Conservation (phyloP, 345 rosid species). For the Murraya paniculata region DNA sequence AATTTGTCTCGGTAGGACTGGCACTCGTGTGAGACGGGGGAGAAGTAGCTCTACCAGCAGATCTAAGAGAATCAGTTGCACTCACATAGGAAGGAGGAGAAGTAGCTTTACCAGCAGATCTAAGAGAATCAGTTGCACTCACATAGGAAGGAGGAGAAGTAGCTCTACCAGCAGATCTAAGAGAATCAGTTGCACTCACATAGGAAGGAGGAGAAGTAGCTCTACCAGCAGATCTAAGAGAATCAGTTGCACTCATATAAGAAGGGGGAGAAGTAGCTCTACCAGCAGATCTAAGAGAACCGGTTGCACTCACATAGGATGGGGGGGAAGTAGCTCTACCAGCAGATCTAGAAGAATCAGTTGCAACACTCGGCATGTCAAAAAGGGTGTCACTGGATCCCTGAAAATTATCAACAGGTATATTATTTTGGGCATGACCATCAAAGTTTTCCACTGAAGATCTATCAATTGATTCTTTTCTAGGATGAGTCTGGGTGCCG, state of each 20-base stretch:
- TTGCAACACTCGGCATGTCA: conserved; percentile 37
- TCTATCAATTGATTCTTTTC: conserved; percentile 40
- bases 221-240: not conserved
- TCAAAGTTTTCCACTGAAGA: conserved; percentile 35
- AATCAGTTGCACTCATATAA: conserved; percentile 25
- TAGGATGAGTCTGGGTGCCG: conserved; percentile 35
- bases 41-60: conserved; percentile 19
- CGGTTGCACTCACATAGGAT: not conserved
- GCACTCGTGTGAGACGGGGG: conserved; percentile 43
- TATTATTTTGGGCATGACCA: conserved; percentile 37
- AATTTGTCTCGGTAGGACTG: conserved; percentile 34
- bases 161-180: not conserved
- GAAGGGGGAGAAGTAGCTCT: conserved; percentile 46
- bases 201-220: not conserved
- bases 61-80: not conserved
- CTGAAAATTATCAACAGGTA: conserved; percentile 37
- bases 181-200: not conserved
- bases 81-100: not conserved
- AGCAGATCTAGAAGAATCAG: conserved; percentile 11
- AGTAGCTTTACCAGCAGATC: not conserved
- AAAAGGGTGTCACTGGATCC: conserved; percentile 46
- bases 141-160: conserved; percentile 44
- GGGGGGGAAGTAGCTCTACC: not conserved
- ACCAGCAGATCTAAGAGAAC: conserved; percentile 31
- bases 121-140: conserved; percentile 14